These are phyloP conservation scores for Leptoxyphium fumago DNA, from an alignment of 2,329 filamentous ascomycete genomes.

Conservation along the genomic window DNA sequence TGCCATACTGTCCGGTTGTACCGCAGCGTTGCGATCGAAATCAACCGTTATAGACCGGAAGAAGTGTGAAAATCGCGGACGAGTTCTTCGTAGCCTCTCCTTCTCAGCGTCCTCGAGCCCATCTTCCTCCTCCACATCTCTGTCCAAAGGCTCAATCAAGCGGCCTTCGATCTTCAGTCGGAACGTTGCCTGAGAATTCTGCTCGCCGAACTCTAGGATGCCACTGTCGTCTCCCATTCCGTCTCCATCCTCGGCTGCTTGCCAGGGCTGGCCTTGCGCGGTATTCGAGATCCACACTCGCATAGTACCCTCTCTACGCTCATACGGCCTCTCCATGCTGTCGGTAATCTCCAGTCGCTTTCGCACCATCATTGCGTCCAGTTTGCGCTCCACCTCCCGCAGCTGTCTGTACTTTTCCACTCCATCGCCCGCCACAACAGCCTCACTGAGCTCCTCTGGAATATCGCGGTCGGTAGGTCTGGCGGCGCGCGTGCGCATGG, in stretches of 20 bases:
- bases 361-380: constrained; percentile 87
- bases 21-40: constrained; percentile 42
- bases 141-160: constrained; percentile 43
- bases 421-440: constrained; percentile 66
- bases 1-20: constrained; percentile 48
- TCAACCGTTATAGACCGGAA: constrained; percentile 64
- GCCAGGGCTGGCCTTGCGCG: constrained; percentile 88
- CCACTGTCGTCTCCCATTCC: constrained; percentile 50
- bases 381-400: constrained; percentile 69
- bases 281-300: constrained; percentile 94
- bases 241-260: constrained; percentile 38
- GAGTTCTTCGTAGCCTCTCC: constrained; percentile 26
- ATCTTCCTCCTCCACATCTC: constrained; percentile 36
- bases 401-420: constrained; percentile 70
- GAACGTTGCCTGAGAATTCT: constrained; percentile 61
- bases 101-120: constrained; percentile 32
- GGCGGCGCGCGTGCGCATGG: constrained; percentile 64
- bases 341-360: constrained; percentile 88
- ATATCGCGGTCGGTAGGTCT: constrained; percentile 93
- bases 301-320: constrained; percentile 52
- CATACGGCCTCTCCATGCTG: constrained; percentile 48
- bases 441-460: constrained; percentile 68
- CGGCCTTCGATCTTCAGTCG: constrained; percentile 84
- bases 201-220: constrained; percentile 60
- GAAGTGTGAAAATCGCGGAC: constrained; percentile 56